These are phyloP conservation scores for Noccaea caerulescens DNA, from an alignment of 345 rosid species.

Conservation along the genomic window DNA sequence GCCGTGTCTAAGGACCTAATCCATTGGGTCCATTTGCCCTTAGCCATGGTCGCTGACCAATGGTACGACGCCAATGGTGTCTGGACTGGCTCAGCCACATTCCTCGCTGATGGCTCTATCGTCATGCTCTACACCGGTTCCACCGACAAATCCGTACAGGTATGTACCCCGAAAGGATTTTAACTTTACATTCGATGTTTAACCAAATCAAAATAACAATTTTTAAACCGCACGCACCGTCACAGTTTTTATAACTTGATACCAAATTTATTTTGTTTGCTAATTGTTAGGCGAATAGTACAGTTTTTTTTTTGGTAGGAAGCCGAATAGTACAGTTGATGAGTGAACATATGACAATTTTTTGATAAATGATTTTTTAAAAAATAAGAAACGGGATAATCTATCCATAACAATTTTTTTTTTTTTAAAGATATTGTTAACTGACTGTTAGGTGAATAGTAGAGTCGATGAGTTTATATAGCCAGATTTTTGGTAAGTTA, in stretches of 20 bases:
- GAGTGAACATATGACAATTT: too few species aligned
- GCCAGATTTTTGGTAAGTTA: conserved; percentile 36
- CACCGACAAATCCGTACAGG: conserved; percentile 64
- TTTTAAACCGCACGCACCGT: too few species aligned
- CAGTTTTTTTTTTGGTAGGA: too few species aligned
- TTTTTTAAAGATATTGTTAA: too few species aligned
- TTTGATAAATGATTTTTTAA: too few species aligned
- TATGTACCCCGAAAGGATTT: conserved; percentile 18
- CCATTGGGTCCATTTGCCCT: conserved; percentile 88
- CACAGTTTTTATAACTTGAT: too few species aligned
- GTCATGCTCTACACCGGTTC: conserved; percentile 84
- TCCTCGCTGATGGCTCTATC: conserved; percentile 66
- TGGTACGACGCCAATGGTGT: conserved; percentile 81
- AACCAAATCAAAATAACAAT: neutral
- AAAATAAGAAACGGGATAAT: too few species aligned
- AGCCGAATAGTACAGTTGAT: too few species aligned
- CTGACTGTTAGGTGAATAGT: too few species aligned
- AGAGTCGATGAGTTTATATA: conserved; percentile 2
- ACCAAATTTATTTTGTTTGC: too few species aligned
- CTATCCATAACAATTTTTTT: too few species aligned
- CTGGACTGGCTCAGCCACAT: conserved; percentile 95
- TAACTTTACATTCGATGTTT: neutral
- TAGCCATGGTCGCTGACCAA: conserved; percentile 76
- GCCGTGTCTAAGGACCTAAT: conserved; percentile 84
- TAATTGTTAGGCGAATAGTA: too few species aligned